Evolutionary conservation across 805 yeast species (phyloP).

Genomic region (Yamadazyma sp.): DNA sequence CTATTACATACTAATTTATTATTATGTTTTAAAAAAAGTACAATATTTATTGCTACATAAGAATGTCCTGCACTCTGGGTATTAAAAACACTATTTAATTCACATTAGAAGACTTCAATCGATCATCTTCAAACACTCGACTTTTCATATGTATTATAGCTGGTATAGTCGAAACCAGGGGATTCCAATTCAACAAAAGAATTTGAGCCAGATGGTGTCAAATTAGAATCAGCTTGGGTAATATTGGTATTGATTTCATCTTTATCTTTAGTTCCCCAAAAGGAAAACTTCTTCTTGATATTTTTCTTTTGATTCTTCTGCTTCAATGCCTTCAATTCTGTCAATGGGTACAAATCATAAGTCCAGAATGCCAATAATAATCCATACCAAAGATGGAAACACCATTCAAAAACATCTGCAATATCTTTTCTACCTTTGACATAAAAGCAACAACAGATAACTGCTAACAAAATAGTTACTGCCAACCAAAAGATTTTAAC

Average conservation of each 20-base stretch:
- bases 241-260: constrained; percentile 6
- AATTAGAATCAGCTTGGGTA: constrained; percentile 9
- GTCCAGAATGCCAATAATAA: constrained; percentile 25
- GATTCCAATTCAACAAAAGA: constrained; percentile 11
- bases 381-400: constrained; percentile 28
- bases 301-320: background rate
- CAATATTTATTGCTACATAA: no score
- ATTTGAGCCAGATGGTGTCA: constrained; percentile 10
- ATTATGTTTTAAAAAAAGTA: no score
- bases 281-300: constrained; percentile 8
- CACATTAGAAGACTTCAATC: no score
- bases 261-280: constrained; percentile 11
- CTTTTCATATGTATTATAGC: no score
- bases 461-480: constrained; percentile 20
- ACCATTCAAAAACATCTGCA: constrained; percentile 24
- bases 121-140: no score
- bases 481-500: constrained; percentile 22
- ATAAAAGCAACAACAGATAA: constrained; percentile 19
- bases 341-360: constrained; percentile 26
- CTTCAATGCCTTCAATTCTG: constrained; percentile 17
- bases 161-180: constrained; percentile 12
- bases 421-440: constrained; percentile 15
- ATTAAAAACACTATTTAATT: no score
- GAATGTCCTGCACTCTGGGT: no score
- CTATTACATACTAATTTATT: no score